Conservation (phyloP, 768 basidiomycete species). For the Podaxis pistillaris region DNA sequence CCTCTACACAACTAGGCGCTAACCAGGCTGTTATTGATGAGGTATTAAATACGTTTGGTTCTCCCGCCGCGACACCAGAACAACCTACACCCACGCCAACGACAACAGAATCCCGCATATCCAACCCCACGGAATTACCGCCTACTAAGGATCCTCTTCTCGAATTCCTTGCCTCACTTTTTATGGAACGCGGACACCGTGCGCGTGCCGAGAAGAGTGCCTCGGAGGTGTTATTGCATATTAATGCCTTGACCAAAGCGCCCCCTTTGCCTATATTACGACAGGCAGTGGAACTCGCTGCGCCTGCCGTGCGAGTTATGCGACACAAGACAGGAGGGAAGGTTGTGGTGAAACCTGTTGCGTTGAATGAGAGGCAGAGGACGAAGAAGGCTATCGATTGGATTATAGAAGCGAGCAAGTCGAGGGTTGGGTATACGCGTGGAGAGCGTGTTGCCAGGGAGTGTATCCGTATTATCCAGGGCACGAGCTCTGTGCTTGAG, state of each 20-base stretch:
- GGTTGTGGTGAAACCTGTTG: slow-evolving; percentile 60
- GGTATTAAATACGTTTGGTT: slow-evolving; percentile 19
- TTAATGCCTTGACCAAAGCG: slow-evolving; percentile 72
- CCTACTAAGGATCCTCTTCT: slow-evolving; percentile 77
- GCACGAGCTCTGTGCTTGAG: slow-evolving; percentile 55
- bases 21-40: slow-evolving; percentile 21
- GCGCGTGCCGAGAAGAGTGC: slow-evolving; percentile 56
- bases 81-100: slow-evolving; percentile 3
- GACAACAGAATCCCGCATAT: not conserved
- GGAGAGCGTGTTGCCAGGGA: slow-evolving; percentile 79
- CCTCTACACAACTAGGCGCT: slow-evolving; percentile 9
- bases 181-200: slow-evolving; percentile 66
- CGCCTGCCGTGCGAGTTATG: slow-evolving; percentile 67
- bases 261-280: slow-evolving; percentile 81
- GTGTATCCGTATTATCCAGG: slow-evolving; percentile 68
- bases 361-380: slow-evolving; percentile 80
- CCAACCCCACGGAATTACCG: slow-evolving; percentile 52
- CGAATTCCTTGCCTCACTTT: slow-evolving; percentile 56
- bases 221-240: slow-evolving; percentile 62
- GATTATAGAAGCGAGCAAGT: slow-evolving; percentile 64
- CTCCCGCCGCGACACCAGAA: slow-evolving; percentile 7
- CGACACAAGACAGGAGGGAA: slow-evolving; percentile 66
- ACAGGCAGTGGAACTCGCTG: slow-evolving; percentile 62
- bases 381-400: slow-evolving; percentile 66
- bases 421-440: slow-evolving; percentile 53